phyloP scores from a whole-genome alignment of 306 rosid species.

The Inga oerstediana region DNA sequence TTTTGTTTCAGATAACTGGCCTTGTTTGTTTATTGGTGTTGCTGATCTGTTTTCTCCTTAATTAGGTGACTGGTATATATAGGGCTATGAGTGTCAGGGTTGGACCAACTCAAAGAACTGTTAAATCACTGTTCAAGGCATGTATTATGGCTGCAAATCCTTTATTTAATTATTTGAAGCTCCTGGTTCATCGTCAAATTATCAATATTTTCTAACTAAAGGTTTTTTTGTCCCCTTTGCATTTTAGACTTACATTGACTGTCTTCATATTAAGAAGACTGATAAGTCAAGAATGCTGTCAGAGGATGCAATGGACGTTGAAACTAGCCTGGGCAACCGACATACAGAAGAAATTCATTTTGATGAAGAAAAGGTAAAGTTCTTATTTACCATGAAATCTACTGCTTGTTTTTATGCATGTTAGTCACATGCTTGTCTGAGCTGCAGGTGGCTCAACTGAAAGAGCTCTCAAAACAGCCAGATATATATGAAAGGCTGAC shows the following conservation, averaged over 20 bases:
- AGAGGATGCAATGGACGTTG: slow-evolving; percentile 68
- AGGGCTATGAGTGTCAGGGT: slow-evolving; percentile 96
- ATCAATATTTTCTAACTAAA: slow-evolving; percentile 21
- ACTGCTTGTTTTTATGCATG: slow-evolving; percentile 23
- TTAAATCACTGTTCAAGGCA: slow-evolving; percentile 92
- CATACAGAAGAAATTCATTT: slow-evolving; percentile 54
- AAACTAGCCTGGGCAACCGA: slow-evolving; percentile 42
- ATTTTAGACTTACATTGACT: slow-evolving; percentile 88
- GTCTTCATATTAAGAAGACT: slow-evolving; percentile 89
- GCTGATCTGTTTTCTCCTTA: slow-evolving; percentile 30
- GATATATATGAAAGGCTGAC: slow-evolving; percentile 88
- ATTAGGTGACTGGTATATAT: slow-evolving; percentile 89
- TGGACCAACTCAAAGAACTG: slow-evolving; percentile 96
- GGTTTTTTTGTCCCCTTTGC: slow-evolving; percentile 26
- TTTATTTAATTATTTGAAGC: slow-evolving; percentile 4
- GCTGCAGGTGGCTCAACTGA: slow-evolving; percentile 73
- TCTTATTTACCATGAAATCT: slow-evolving; percentile 7
- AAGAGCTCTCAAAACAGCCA: slow-evolving; percentile 76
- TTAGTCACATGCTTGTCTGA: slow-evolving; percentile 37
- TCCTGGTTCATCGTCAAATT: slow-evolving; percentile 9
- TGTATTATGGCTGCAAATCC: slow-evolving; percentile 5
- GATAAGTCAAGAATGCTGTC: slow-evolving; percentile 88
- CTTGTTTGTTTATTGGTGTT: slow-evolving; percentile 22
- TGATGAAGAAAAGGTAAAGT: slow-evolving; percentile 66
- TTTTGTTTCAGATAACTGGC: slow-evolving; percentile 17